A percentile compares a stretch with the other conserved stretches of the same genome.
Conservation (phyloP, 257 asterid genomes). For the Oldenlandia corymbosa region DNA sequence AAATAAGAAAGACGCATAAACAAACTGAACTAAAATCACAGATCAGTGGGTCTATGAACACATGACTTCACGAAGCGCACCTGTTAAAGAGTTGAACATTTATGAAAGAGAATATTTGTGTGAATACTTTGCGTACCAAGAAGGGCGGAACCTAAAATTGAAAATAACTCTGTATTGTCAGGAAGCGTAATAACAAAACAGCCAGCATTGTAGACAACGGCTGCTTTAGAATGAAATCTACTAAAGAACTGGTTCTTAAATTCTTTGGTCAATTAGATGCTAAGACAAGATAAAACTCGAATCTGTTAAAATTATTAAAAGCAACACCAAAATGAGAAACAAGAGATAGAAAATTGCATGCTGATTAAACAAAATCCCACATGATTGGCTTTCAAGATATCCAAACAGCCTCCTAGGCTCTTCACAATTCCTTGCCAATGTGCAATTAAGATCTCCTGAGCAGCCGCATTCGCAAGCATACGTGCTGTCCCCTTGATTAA, state of each 20-base stretch:
- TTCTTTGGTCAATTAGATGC: too few relatives aligned
- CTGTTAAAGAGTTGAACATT: slow-evolving; percentile 97
- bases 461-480: slow-evolving; percentile 77
- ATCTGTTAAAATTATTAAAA: too few relatives aligned
- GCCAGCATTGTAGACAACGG: too few relatives aligned
- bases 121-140: slow-evolving; percentile 85
- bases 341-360: neutral
- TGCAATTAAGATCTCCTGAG: slow-evolving; percentile 85
- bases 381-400: slow-evolving; percentile 61
- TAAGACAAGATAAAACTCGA: too few relatives aligned
- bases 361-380: slow-evolving; percentile 29
- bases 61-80: slow-evolving; percentile 30
- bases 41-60: slow-evolving; percentile 4
- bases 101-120: slow-evolving; percentile 90
- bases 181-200: too few relatives aligned
- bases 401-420: slow-evolving; percentile 60
- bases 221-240: too few relatives aligned
- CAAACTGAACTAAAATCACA: slow-evolving; percentile 3
- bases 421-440: slow-evolving; percentile 97
- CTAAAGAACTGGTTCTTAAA: too few relatives aligned
- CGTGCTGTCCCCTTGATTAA: slow-evolving; percentile 86
- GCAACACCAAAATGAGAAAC: neutral
- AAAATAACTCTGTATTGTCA: neutral
- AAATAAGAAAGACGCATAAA: slow-evolving; percentile 13
- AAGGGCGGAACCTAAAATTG: slow-evolving; percentile 91